Evolutionary conservation across 1,284 basidiomycete species (phyloP).

Genomic region (Coniferiporia weirii): DNA sequence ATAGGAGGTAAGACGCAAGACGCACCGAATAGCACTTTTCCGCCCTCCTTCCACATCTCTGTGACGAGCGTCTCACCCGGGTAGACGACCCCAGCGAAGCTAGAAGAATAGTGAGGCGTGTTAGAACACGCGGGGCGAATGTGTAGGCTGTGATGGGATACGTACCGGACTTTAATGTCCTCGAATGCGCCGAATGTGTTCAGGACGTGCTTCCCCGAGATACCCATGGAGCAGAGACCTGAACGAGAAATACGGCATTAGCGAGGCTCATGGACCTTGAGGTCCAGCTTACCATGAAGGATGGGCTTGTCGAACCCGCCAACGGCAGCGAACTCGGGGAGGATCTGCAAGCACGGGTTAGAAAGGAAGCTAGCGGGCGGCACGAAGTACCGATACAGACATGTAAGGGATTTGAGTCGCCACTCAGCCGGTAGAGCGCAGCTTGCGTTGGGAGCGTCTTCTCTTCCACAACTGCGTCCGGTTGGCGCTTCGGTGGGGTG

Average conservation of each 20-base stretch:
- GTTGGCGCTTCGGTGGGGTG: slow-evolving; percentile 74
- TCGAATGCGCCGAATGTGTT: slow-evolving; percentile 83
- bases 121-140: slow-evolving; percentile 1
- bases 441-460: slow-evolving; percentile 81
- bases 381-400: slow-evolving; percentile 36
- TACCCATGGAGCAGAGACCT: slow-evolving; percentile 90
- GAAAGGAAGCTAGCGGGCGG: slow-evolving; percentile 1
- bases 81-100: slow-evolving; percentile 87
- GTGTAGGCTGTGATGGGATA: background rate
- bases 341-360: slow-evolving; percentile 53
- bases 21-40: slow-evolving; percentile 89
- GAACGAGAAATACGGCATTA: background rate
- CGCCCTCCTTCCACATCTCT: slow-evolving; percentile 96
- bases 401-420: slow-evolving; percentile 90
- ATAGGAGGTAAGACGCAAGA: background rate
- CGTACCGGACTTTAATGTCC: slow-evolving; percentile 94
- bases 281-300: slow-evolving; percentile 48
- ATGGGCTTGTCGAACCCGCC: slow-evolving; percentile 95
- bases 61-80: slow-evolving; percentile 94
- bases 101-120: slow-evolving; percentile 23
- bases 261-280: background rate
- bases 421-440: slow-evolving; percentile 85
- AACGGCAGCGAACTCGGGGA: slow-evolving; percentile 88
- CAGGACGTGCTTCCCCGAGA: slow-evolving; percentile 90
- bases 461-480: slow-evolving; percentile 84